phyloP scores from a whole-genome alignment of 306 rosid genomes.

The Dryas drummondii region DNA sequence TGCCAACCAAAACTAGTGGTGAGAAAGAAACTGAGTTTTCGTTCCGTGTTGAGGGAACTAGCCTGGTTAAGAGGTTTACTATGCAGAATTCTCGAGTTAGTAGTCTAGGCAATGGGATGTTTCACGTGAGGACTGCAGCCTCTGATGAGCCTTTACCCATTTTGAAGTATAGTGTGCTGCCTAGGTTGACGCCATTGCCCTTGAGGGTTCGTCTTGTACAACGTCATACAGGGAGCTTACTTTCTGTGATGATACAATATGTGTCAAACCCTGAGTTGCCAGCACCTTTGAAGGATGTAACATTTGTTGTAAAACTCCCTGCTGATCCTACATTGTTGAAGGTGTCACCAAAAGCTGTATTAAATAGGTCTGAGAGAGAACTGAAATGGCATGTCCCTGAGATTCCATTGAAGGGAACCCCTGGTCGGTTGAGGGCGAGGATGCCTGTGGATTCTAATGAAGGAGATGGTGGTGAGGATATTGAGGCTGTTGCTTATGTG shows the following conservation, averaged over 20 bases:
- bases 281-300: slow-evolving; percentile 69
- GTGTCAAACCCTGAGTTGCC: slow-evolving; percentile 74
- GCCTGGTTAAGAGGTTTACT: slow-evolving; percentile 74
- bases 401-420: slow-evolving; percentile 68
- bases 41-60: slow-evolving; percentile 72
- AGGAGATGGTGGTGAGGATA: slow-evolving; percentile 58
- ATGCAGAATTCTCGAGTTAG: slow-evolving; percentile 77
- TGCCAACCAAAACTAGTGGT: slow-evolving; percentile 68
- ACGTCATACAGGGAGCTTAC: slow-evolving; percentile 81
- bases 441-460: slow-evolving; percentile 78
- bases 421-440: slow-evolving; percentile 82
- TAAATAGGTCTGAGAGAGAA: slow-evolving; percentile 82
- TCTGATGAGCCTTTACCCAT: slow-evolving; percentile 80
- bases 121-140: slow-evolving; percentile 78
- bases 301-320: slow-evolving; percentile 75
- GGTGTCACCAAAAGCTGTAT: slow-evolving; percentile 85
- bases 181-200: slow-evolving; percentile 84
- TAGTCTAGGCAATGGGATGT: slow-evolving; percentile 77
- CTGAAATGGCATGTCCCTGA: slow-evolving; percentile 81
- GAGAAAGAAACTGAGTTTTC: slow-evolving; percentile 94
- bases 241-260: slow-evolving; percentile 91
- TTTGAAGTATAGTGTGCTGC: slow-evolving; percentile 76
- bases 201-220: slow-evolving; percentile 81
- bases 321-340: slow-evolving; percentile 84
- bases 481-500: slow-evolving; percentile 72